A percentile compares a stretch with the other conserved stretches of the same genome.
phyloP scores from a whole-genome alignment of 176 grass and related monocot genomes.

The Carex scoparia region DNA sequence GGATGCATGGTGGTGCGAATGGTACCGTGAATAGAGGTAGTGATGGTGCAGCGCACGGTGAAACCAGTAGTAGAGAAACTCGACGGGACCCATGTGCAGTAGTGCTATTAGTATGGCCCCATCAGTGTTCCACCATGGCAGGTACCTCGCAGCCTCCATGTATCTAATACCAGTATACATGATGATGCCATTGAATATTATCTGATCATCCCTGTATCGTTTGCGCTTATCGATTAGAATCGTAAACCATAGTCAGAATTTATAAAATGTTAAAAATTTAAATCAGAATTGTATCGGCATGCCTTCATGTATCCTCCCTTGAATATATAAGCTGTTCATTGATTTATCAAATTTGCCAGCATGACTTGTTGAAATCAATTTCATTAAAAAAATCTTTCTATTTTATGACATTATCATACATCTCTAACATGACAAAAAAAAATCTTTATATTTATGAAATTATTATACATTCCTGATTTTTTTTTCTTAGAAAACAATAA shows the following conservation, averaged over 20 bases:
- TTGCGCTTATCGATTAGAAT: neutral
- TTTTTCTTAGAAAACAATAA: too few species aligned
- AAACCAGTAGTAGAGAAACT: constrained; percentile 99
- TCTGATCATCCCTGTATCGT: constrained; percentile 73
- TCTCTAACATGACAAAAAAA: too few species aligned
- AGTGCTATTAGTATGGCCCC: constrained; percentile 39
- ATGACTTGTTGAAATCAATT: too few species aligned
- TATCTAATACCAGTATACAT: constrained; percentile 27
- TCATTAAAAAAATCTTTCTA: too few species aligned
- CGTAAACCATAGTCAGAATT: neutral
- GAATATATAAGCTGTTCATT: neutral
- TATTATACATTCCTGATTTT: too few species aligned
- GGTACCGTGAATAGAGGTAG: constrained; percentile 85
- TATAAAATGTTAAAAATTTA: neutral
- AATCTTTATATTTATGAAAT: too few species aligned
- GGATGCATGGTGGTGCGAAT: constrained; percentile 83
- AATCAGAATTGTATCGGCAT: neutral
- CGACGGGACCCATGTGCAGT: constrained; percentile 53
- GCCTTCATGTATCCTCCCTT: neutral
- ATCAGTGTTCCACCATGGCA: constrained; percentile 58
- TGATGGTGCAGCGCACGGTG: constrained; percentile 88
- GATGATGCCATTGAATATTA: constrained; percentile 60
- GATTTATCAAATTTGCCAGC: neutral
- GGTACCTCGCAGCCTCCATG: constrained; percentile 5
- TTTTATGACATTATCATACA: too few species aligned